Percentiles rank a stretch among this genome's conserved stretches.
Evolutionary conservation across 352 stramenopile species (phyloP).

Genomic region (Phytophthora pistaciae): DNA sequence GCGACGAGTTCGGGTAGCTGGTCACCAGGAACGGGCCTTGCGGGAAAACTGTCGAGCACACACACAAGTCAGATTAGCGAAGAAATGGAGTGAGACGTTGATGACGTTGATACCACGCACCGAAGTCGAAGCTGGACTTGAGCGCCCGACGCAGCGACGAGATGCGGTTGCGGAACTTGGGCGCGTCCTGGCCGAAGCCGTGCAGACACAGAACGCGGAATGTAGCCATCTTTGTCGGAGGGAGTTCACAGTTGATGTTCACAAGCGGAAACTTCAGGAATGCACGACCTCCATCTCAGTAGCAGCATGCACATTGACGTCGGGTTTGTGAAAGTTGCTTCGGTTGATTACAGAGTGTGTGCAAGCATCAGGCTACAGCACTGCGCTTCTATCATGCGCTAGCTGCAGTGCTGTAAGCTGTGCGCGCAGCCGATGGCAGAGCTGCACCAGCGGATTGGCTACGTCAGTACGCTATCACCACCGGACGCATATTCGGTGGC

Average conservation of each 20-base stretch:
- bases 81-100: not conserved
- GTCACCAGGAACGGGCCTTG: constrained; percentile 73
- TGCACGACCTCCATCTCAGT: constrained; percentile 1
- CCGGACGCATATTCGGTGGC: not conserved
- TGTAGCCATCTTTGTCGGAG: constrained; percentile 39
- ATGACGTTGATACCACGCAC: constrained; percentile 29
- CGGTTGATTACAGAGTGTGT: constrained; percentile 19
- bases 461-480: constrained; percentile 11
- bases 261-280: constrained; percentile 33
- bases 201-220: constrained; percentile 85
- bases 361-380: not conserved
- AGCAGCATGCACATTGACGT: not conserved
- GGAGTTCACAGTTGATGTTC: not conserved
- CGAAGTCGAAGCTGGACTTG: constrained; percentile 86
- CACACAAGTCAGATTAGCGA: constrained; percentile 4
- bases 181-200: constrained; percentile 80
- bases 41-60: constrained; percentile 57
- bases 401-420: not conserved
- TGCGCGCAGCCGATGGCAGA: constrained; percentile 7
- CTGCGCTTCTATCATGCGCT: not conserved
- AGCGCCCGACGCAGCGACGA: constrained; percentile 72
- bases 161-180: constrained; percentile 77
- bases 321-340: constrained; percentile 28
- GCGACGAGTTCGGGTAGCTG: constrained; percentile 55
- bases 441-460: constrained; percentile 6